Evolutionary conservation across 768 basidiomycete species (phyloP), one percentile per base, ranked within the genome.

Genomic region (Lanmaoa rubissima): DNA sequence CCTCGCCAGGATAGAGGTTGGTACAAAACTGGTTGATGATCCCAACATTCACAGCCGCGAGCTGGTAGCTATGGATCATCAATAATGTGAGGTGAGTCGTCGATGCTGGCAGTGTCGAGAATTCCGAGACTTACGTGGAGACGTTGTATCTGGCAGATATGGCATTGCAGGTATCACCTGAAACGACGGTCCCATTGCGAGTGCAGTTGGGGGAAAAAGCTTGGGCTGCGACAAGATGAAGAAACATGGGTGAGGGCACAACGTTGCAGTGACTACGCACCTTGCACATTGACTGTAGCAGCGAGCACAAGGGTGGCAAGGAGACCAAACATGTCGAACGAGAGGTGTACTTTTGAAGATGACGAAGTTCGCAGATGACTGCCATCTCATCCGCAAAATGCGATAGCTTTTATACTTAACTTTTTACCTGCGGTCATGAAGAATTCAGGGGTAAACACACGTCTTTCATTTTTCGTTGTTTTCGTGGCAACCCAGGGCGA

Each of bases 1-100:
- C 82, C 74, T 83, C 75, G 53, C 78, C 83, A 11, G 74, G 58
- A 17, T 66, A 65, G 43, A 90, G 76, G 72, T 90, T 84, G 48
- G 74, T 70, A 68, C 89, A 90, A 19, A 62, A 66, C 1, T 79
- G 53, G 66, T 85, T 75, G 63, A 87, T 81, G 55, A 66, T 57
- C 31, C 71, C 78, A 5, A 63, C 59, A 69, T 83, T 84, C 57
- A 81, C 80, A 39, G 74, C 54, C 19, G 79, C 78, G 56, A 89
- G 79, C 69, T 89, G 87, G 73, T 76, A 84, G 0, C 82, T 84
- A 54, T 48, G 36, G 10, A 11, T 42, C 6, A 21, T 19, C 35
- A 16, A 19, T 26, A 8, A 13, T 3, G 6, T 21, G 14, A 5
- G 34, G 28, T 54, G 9, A 56, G 53, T 53, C 10, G 26, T 7